phyloP scores from a whole-genome alignment of 352 stramenopile species.

The Hyaloperonospora brassicae region DNA sequence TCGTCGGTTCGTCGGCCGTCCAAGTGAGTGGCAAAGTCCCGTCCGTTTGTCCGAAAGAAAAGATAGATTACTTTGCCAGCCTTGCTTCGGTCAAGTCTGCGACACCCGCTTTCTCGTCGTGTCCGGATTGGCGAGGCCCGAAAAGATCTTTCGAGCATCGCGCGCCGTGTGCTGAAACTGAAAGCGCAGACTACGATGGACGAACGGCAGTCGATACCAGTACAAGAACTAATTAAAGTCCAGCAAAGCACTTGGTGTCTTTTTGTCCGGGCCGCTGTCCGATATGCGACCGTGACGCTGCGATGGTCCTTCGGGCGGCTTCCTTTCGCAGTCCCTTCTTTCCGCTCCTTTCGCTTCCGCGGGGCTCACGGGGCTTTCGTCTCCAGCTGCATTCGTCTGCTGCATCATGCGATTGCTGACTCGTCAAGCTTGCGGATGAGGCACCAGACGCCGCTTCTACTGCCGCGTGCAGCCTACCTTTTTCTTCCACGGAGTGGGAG shows the following conservation, averaged over 20 bases:
- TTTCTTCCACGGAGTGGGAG: constrained; percentile 12
- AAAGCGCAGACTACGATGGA: constrained; percentile 13
- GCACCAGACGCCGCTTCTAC: constrained; percentile 23
- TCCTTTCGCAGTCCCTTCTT: constrained; percentile 16
- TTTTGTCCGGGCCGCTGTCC: constrained; percentile 4
- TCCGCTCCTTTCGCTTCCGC: constrained; percentile 15
- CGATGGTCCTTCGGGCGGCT: constrained; percentile 17
- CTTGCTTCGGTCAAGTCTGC: constrained; percentile 11
- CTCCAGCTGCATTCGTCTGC: constrained; percentile 19
- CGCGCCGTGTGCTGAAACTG: constrained; percentile 13
- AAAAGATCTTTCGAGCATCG: constrained; percentile 16
- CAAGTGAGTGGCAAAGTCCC: too few species aligned
- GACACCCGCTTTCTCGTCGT: constrained; percentile 12
- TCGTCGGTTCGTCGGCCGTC: background rate
- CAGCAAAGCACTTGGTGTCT: background rate
- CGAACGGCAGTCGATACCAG: constrained; percentile 16
- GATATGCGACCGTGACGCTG: constrained; percentile 11
- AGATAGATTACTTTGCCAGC: constrained; percentile 21
- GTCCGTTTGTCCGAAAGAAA: background rate
- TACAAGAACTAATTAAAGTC: constrained; percentile 1
- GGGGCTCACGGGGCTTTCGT: constrained; percentile 15
- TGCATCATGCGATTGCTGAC: constrained; percentile 17
- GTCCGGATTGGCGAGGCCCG: constrained; percentile 11
- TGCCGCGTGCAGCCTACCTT: constrained; percentile 11
- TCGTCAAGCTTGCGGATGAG: constrained; percentile 20